A percentile compares a stretch with the other conserved stretches of the same genome.
phyloP scores from a whole-genome alignment of 2,329 filamentous ascomycete genomes.

The Alternaria triticimaculans region DNA sequence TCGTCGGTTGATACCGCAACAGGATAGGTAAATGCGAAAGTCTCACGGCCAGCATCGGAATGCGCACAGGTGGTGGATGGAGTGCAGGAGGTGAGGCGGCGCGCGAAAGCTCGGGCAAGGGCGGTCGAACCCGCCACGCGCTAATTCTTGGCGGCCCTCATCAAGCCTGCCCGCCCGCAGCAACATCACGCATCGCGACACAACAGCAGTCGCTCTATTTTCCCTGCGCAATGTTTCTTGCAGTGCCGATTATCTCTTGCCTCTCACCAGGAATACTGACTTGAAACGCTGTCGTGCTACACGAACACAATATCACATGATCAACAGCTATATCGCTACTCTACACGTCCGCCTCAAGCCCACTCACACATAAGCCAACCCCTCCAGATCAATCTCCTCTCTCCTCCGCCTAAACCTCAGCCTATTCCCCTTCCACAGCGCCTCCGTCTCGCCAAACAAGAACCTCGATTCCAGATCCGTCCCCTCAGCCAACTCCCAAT shows the following conservation, averaged over 20 bases:
- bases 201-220: background rate
- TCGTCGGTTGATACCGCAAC: background rate
- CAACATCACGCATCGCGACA: background rate
- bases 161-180: background rate
- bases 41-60: background rate
- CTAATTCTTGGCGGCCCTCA: background rate
- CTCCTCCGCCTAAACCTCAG: background rate
- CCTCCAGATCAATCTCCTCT: constrained; percentile 1
- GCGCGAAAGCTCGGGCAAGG: background rate
- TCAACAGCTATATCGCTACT: background rate
- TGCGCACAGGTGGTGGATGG: background rate
- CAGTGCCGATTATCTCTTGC: too few relatives aligned
- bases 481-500: constrained; percentile 7
- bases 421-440: background rate
- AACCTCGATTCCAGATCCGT: background rate
- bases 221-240: too few relatives aligned
- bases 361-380: background rate
- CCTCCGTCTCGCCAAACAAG: background rate
- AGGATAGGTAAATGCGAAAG: background rate
- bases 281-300: too few relatives aligned
- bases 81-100: background rate
- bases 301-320: background rate
- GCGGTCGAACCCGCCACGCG: background rate
- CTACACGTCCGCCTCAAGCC: background rate
- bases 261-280: too few relatives aligned